Percentiles rank a stretch among this genome's conserved stretches.
Conservation (phyloP, 2,329 filamentous ascomycete species). For the Colletotrichum costaricense region DNA sequence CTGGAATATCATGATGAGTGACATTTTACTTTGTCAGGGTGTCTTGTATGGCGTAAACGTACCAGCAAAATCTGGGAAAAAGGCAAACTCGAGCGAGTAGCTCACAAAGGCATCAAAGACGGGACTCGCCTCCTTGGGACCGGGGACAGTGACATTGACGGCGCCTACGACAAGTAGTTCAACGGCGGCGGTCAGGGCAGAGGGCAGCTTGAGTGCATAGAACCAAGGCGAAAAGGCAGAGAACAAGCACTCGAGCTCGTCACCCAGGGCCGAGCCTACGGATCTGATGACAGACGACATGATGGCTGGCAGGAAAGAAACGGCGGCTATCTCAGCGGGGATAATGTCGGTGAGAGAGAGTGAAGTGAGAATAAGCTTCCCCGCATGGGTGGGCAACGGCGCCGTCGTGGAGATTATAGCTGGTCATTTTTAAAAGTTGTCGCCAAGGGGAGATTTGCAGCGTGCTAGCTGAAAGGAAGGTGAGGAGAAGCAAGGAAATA, state of each 20-base stretch:
- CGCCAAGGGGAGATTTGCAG: neutral
- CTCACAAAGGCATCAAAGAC: conserved; percentile 57
- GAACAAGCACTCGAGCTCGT: conserved; percentile 24
- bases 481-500: neutral
- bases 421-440: neutral
- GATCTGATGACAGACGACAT: conserved; percentile 18
- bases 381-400: neutral
- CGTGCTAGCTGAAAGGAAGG: neutral
- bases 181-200: neutral
- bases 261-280: neutral
- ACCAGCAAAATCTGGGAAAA: conserved; percentile 64
- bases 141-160: conserved; percentile 8
- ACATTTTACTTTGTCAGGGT: neutral
- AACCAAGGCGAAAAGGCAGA: neutral
- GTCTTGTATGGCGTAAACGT: neutral
- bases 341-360: neutral
- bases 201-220: neutral
- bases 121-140: conserved; percentile 11
- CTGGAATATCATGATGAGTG: conserved; percentile 38
- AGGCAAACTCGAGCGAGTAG: conserved; percentile 63
- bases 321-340: neutral
- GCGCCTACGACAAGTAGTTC: neutral
- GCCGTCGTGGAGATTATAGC: neutral
- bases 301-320: neutral
- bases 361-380: conserved; percentile 15